Conservation (phyloP, 1,139 yeast genomes). For the Pichia sp. region DNA sequence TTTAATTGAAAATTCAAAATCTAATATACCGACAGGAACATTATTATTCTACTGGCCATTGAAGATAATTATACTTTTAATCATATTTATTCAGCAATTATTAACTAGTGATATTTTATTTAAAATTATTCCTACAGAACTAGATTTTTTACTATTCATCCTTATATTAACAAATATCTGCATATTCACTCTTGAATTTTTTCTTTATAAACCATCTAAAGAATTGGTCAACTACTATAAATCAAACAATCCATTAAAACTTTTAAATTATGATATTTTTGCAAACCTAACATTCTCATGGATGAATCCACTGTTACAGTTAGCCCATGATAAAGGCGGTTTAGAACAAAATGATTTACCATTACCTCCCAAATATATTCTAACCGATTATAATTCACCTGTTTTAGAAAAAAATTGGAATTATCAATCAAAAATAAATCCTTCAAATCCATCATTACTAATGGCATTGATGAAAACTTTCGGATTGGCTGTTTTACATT, state of each 20-base stretch:
- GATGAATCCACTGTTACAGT: constrained; percentile 51
- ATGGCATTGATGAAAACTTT: constrained; percentile 41
- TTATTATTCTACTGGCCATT: constrained; percentile 41
- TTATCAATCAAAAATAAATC: constrained; percentile 27
- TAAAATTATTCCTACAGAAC: constrained; percentile 19
- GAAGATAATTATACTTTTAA: constrained; percentile 28
- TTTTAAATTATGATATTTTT: constrained; percentile 41
- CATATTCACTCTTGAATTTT: constrained; percentile 36
- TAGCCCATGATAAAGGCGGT: constrained; percentile 43
- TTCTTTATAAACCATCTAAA: constrained; percentile 38
- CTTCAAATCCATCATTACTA: constrained; percentile 37
- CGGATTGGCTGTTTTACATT: constrained; percentile 38
- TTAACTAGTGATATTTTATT: constrained; percentile 21
- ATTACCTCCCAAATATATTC: constrained; percentile 42
- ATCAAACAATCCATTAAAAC: constrained; percentile 18
- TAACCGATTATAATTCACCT: constrained; percentile 35
- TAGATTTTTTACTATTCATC: constrained; percentile 16
- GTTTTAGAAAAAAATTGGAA: constrained; percentile 35
- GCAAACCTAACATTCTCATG: constrained; percentile 51
- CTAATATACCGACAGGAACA: constrained; percentile 33
- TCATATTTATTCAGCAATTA: constrained; percentile 21
- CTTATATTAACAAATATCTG: constrained; percentile 30
- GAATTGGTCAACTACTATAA: constrained; percentile 38
- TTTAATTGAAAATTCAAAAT: constrained; percentile 33
- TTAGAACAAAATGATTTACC: constrained; percentile 50